phyloP scores from a whole-genome alignment of 2,329 filamentous ascomycete species.

The Aspergillus transmontanensis region DNA sequence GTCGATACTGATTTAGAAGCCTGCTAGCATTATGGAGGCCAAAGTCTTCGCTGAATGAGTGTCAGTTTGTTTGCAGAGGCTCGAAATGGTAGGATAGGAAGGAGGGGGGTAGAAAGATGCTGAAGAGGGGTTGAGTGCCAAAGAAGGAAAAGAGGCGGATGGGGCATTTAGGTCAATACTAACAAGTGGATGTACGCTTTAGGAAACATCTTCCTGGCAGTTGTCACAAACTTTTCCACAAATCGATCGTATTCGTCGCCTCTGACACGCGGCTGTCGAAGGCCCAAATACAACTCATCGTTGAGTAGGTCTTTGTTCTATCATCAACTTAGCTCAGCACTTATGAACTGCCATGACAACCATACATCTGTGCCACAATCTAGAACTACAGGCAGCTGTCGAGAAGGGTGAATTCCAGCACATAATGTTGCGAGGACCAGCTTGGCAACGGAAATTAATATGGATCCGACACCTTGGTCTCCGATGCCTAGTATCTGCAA shows the following conservation, averaged over 20 bases:
- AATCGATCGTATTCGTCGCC: conserved; percentile 77
- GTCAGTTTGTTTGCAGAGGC: neutral
- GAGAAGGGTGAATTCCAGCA: conserved; percentile 79
- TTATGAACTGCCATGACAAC: neutral
- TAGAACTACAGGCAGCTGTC: conserved; percentile 77
- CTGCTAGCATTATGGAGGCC: conserved; percentile 74
- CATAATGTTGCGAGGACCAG: conserved; percentile 80
- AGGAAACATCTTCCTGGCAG: conserved; percentile 70
- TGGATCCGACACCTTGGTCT: conserved; percentile 82
- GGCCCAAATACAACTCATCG: conserved; percentile 78
- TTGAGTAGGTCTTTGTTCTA: conserved; percentile 71
- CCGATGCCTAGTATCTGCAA: conserved; percentile 80
- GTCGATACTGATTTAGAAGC: conserved; percentile 74
- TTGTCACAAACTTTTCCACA: conserved; percentile 71
- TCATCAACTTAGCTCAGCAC: neutral
- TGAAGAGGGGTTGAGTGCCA: neutral
- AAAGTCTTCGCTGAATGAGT: conserved; percentile 68
- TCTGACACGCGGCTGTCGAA: conserved; percentile 65
- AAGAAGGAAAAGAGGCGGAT: neutral
- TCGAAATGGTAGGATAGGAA: too few species aligned
- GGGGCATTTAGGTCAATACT: conserved; percentile 8
- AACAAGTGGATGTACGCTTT: conserved; percentile 80
- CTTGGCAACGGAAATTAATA: conserved; percentile 83
- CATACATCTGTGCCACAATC: conserved; percentile 77
- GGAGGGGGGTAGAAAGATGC: neutral